These are phyloP conservation scores for Malus hybrid DNA, from an alignment of 331 rosid species.

Conservation along the genomic window DNA sequence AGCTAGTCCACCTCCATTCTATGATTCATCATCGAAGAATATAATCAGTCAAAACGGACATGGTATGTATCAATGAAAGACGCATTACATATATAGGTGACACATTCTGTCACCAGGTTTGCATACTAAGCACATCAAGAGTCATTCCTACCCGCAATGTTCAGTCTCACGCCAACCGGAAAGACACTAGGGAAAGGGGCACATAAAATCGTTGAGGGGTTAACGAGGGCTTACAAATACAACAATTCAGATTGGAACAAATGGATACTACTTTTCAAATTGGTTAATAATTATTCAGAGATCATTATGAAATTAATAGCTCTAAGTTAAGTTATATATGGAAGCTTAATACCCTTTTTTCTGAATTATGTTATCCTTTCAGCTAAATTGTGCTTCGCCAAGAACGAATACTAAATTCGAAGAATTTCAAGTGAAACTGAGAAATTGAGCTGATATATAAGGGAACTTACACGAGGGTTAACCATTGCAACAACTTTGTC, in stretches of 20 bases:
- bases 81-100: neutral
- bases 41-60: neutral
- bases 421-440: neutral
- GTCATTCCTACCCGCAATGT: neutral
- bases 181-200: neutral
- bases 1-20: constrained; percentile 68
- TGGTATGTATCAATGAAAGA: neutral
- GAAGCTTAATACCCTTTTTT: no score
- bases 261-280: neutral
- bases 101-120: neutral
- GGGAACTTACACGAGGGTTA: constrained; percentile 29
- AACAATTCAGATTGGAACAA: neutral
- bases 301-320: neutral
- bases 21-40: neutral
- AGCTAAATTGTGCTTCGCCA: no score
- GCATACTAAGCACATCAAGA: neutral
- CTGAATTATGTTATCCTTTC: no score
- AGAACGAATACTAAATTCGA: neutral
- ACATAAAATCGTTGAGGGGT: neutral
- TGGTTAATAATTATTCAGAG: neutral
- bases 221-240: neutral
- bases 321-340: neutral
- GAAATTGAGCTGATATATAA: neutral
- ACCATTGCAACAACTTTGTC: constrained; percentile 60
- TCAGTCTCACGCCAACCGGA: neutral